Conservation (phyloP, 805 yeast species). For the Barnettozyma pratensis region DNA sequence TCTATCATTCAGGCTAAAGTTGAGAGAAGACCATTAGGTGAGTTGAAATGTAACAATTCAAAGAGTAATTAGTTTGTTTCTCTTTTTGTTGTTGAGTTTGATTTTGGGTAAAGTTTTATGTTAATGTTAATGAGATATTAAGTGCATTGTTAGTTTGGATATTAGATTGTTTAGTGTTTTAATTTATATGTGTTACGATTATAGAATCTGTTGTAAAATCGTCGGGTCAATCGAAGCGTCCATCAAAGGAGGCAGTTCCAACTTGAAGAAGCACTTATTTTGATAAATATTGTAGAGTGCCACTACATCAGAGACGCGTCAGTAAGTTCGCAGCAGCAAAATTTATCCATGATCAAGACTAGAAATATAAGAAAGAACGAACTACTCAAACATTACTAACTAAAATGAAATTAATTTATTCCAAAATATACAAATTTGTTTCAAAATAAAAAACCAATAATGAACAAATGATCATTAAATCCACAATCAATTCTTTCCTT, state of each 20-base stretch:
- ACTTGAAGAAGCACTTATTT: too few relatives aligned
- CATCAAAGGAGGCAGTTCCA: too few relatives aligned
- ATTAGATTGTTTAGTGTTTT: not conserved
- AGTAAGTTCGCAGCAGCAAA: too few relatives aligned
- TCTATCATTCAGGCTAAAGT: not conserved
- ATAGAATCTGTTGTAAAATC: too few relatives aligned
- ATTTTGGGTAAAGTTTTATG: not conserved
- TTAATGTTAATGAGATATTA: too few relatives aligned
- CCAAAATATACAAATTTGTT: not conserved
- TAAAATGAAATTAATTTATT: constrained; percentile 2
- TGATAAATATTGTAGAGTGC: too few relatives aligned
- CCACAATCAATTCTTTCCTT: constrained; percentile 1
- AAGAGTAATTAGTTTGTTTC: not conserved
- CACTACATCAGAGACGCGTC: too few relatives aligned
- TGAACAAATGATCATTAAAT: not conserved
- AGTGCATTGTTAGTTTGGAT: too few relatives aligned
- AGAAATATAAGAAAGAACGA: too few relatives aligned
- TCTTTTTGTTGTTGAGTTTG: not conserved
- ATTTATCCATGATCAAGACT: too few relatives aligned
- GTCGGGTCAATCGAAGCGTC: too few relatives aligned
- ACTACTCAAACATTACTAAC: not conserved
- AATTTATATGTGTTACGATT: not conserved
- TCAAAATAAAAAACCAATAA: not conserved
- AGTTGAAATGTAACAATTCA: not conserved
- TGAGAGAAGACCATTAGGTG: constrained; percentile 4